A percentile compares a stretch with the other conserved stretches of the same genome.
Conservation (phyloP, 371 early-diverging fungal species). For the Batrachochytrium dendrobatidis region DNA sequence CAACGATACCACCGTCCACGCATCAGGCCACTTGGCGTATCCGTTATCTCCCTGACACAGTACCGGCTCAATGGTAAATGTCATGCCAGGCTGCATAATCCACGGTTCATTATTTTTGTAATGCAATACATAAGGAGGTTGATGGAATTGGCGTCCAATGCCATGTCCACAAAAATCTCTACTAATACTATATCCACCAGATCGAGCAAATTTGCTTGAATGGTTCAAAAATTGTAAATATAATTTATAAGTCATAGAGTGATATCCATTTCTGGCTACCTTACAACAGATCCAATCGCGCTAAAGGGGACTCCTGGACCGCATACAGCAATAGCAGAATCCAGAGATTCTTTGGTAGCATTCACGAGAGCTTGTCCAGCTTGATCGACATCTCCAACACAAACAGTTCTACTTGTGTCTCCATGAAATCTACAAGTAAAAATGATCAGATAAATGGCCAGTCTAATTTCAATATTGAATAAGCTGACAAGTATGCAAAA, state of each 20-base stretch:
- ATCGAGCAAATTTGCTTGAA: slow-evolving; percentile 41
- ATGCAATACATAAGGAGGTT: slow-evolving; percentile 29
- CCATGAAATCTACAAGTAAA: slow-evolving; percentile 66
- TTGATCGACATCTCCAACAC: slow-evolving; percentile 74
- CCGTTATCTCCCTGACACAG: slow-evolving; percentile 68
- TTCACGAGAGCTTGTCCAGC: slow-evolving; percentile 55
- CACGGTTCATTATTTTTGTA: slow-evolving; percentile 51
- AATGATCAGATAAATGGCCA: background rate
- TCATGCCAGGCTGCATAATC: slow-evolving; percentile 65
- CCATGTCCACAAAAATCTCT: slow-evolving; percentile 77
- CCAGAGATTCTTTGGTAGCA: slow-evolving; percentile 62
- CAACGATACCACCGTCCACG: slow-evolving; percentile 75
- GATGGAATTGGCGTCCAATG: slow-evolving; percentile 48
- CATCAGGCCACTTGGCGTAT: slow-evolving; percentile 75
- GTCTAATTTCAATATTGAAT: too few relatives aligned
- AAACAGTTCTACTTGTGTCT: slow-evolving; percentile 76
- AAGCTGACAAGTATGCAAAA: too few relatives aligned
- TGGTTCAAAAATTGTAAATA: too few relatives aligned
- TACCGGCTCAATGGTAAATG: slow-evolving; percentile 83
- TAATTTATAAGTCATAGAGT: background rate
- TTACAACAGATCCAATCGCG: slow-evolving; percentile 49
- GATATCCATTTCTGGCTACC: background rate
- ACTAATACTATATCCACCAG: slow-evolving; percentile 51
- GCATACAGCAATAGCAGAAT: slow-evolving; percentile 65
- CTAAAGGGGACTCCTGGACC: slow-evolving; percentile 67